Evolutionary conservation across 2,329 filamentous ascomycete species (phyloP).

Genomic region (Daldinia eschscholtzii): DNA sequence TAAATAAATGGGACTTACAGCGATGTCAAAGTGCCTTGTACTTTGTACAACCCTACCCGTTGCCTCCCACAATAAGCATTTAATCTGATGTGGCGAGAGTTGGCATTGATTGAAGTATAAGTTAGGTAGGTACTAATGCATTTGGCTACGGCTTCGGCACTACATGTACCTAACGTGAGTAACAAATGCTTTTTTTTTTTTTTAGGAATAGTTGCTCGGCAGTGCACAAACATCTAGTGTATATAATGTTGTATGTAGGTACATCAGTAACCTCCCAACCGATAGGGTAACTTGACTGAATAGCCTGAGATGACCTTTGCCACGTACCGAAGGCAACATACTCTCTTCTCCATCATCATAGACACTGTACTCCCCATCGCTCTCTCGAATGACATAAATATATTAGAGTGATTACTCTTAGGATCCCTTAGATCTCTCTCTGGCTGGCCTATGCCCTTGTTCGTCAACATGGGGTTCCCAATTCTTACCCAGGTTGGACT

Average conservation of each 20-base stretch:
- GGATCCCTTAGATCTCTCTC: conserved; percentile 3
- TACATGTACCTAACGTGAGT: neutral
- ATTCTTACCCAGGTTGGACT: conserved; percentile 36
- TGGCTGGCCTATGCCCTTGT: conserved; percentile 40
- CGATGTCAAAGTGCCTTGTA: too few species aligned
- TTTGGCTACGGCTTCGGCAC: neutral
- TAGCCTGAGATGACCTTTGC: neutral
- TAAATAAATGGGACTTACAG: neutral
- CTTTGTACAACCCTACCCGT: too few species aligned
- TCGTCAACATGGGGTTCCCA: conserved; percentile 43
- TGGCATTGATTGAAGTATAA: neutral
- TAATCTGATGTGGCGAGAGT: neutral
- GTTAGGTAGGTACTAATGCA: neutral
- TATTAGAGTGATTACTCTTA: neutral
- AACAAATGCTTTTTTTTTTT: neutral
- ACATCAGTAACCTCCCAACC: neutral
- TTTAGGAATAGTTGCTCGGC: neutral
- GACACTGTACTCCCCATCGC: neutral
- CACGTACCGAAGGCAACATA: neutral
- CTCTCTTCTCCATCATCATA: neutral
- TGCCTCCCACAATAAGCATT: neutral
- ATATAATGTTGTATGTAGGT: neutral
- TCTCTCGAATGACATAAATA: neutral
- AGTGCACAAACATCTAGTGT: neutral
- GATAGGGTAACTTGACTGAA: neutral